Percentiles rank a stretch among this genome's conserved stretches.
Evolutionary conservation across 495 filamentous ascomycete genomes (phyloP).

Genomic region (Xylaria nigripes): DNA sequence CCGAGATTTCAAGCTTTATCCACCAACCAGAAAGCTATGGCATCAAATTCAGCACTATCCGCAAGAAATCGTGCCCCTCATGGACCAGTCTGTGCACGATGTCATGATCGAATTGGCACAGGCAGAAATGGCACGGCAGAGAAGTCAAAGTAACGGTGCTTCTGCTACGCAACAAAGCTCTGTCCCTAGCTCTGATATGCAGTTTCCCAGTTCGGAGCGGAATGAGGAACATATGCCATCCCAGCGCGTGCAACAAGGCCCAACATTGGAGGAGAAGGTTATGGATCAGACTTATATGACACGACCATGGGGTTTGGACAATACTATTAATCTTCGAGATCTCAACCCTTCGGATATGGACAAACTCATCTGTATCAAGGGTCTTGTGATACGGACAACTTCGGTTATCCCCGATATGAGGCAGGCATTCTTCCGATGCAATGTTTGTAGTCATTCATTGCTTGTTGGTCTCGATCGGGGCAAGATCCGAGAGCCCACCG

Average conservation of each 20-base stretch:
- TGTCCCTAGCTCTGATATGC: constrained; percentile 59
- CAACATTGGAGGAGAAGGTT: constrained; percentile 49
- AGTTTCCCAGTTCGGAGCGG: constrained; percentile 66
- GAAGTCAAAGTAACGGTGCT: constrained; percentile 46
- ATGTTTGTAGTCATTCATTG: constrained; percentile 82
- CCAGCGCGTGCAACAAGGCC: constrained; percentile 24
- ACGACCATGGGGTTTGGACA: constrained; percentile 81
- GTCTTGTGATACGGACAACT: constrained; percentile 90
- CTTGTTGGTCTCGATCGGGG: constrained; percentile 89
- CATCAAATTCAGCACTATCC: constrained; percentile 89
- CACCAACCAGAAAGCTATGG: constrained; percentile 86
- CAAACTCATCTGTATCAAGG: constrained; percentile 92
- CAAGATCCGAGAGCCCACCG: constrained; percentile 88
- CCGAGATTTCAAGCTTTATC: constrained; percentile 85
- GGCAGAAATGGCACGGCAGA: constrained; percentile 65
- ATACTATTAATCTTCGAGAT: constrained; percentile 85
- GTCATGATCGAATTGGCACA: constrained; percentile 83
- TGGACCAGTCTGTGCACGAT: constrained; percentile 92
- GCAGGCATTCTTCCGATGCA: constrained; percentile 86
- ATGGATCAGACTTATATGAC: constrained; percentile 72
- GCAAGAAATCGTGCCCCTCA: constrained; percentile 88
- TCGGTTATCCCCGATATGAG: constrained; percentile 99
- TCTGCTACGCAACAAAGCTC: constrained; percentile 30
- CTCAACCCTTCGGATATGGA: constrained; percentile 95
- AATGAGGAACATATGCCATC: constrained; percentile 38